Evolutionary conservation across 2,329 filamentous ascomycete species (phyloP).

Genomic region (Fragosphaeria purpurea): DNA sequence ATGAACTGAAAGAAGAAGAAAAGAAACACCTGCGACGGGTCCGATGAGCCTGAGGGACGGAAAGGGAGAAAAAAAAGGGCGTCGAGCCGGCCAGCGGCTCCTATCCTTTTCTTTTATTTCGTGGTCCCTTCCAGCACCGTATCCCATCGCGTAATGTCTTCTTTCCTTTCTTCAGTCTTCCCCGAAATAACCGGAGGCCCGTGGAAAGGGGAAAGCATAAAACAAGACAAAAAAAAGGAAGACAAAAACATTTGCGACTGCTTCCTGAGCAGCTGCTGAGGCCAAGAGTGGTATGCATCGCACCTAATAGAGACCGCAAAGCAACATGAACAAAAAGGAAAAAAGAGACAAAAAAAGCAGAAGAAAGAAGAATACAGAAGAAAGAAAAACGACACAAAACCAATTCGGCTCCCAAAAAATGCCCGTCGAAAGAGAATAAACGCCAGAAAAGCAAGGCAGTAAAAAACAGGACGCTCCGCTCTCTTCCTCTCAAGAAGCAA

Average conservation of each 20-base stretch:
- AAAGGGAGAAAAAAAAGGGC: too few species aligned
- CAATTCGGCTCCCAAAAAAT: background rate
- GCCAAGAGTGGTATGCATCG: background rate
- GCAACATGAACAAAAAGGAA: background rate
- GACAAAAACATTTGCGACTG: conserved; percentile 2
- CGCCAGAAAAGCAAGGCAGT: background rate
- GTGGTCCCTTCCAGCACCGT: too few species aligned
- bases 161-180: too few species aligned
- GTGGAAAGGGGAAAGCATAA: too few species aligned
- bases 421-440: background rate
- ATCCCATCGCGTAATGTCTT: too few species aligned
- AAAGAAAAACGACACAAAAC: background rate
- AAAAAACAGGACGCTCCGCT: background rate
- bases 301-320: background rate
- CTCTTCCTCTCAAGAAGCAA: background rate
- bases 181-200: too few species aligned
- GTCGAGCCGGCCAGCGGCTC: too few species aligned
- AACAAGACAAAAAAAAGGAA: background rate
- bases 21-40: too few species aligned
- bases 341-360: background rate
- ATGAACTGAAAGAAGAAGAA: too few species aligned
- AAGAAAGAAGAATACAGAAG: background rate
- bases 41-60: too few species aligned
- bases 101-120: too few species aligned
- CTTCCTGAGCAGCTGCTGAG: conserved; percentile 11